Evolutionary conservation across 805 yeast genomes (phyloP).

Genomic region (Wickerhamiella sorbophila): DNA sequence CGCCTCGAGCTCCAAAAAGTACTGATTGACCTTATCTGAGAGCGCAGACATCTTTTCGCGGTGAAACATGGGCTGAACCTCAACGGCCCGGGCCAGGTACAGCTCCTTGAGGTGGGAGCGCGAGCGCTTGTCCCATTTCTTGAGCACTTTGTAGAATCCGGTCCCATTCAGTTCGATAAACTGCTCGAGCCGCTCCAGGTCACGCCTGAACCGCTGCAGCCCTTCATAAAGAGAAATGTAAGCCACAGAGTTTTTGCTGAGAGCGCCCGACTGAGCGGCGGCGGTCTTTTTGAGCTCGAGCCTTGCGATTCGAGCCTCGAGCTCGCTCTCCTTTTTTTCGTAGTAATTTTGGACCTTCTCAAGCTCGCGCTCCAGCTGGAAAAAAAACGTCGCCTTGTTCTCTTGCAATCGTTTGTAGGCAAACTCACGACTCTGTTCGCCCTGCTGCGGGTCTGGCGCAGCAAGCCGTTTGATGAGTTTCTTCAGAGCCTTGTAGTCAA

Average conservation of each 20-base stretch:
- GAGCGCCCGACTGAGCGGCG: conserved; percentile 30
- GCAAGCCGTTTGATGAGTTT: conserved; percentile 71
- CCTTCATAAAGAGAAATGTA: conserved; percentile 77
- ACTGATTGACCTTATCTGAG: conserved; percentile 45
- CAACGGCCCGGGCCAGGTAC: conserved; percentile 80
- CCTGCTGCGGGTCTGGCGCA: conserved; percentile 23
- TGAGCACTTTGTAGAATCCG: conserved; percentile 88
- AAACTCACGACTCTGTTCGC: conserved; percentile 21
- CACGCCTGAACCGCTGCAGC: conserved; percentile 77
- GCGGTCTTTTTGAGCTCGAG: conserved; percentile 56
- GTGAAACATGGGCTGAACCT: conserved; percentile 93
- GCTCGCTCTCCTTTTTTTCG: conserved; percentile 77
- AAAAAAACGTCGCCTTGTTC: conserved; percentile 77
- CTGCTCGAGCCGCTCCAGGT: conserved; percentile 76
- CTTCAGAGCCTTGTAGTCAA: conserved; percentile 85
- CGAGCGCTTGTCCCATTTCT: conserved; percentile 96
- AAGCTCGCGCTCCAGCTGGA: conserved; percentile 81
- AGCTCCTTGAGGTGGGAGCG: conserved; percentile 89
- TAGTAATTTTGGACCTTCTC: conserved; percentile 93
- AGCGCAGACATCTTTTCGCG: conserved; percentile 72
- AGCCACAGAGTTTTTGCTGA: conserved; percentile 53
- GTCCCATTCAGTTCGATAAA: conserved; percentile 90
- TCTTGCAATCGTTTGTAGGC: conserved; percentile 53
- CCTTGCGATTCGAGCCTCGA: conserved; percentile 64
- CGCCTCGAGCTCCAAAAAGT: conserved; percentile 60